Base-by-base conservation (phyloP, 371 early-diverging fungal genomes). In the Dichotomocladium elegans region DNA sequence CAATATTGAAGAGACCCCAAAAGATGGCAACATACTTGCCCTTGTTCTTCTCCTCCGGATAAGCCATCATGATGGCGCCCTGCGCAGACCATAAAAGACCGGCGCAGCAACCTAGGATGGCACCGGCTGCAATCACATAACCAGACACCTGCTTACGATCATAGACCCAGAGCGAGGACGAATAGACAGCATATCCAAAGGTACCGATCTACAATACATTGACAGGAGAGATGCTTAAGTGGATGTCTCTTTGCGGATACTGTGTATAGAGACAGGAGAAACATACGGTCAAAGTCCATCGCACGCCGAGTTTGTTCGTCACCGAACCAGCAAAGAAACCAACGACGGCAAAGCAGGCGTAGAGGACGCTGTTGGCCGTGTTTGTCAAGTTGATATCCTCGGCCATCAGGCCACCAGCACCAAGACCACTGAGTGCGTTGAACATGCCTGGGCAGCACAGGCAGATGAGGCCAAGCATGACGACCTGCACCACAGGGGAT, bases 401-500 rank as follows among this genome's bases (percentile, higher is more conserved):
- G 37, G 59, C 17, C 53, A 57, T 55, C 27, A 68, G 64, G 55
- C 82, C 82, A 50, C 72, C 78, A 41, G 76, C 66, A 35, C 80
- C 80, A 3, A 64, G 44, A 41, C 64, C 64, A 19, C 60, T 56
- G 4, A 60, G 49, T 17, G 64, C 88, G 55, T 90, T 90, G 57
- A 78, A 87, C 85, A 86, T 85, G 51, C 87, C 88, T 14, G 88
- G 88, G 44, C 88, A 88, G 44, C 85, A 81, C 53, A 90, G 82
- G 63, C 89, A 88, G 41, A 91, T 86, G 21, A 91, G 61, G 9
- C 89, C 88, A 7, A 91, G 66, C 12, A 90, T 64, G 22, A 82
- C 51, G 27, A 91, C 77, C 55, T 91, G 91, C 25, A 75, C 64
- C 59, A 86, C 48, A 0, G 88, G 82, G 14, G 37, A 37, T n/a